phyloP scores from a whole-genome alignment of 148 eudicot genomes.

The Euryodendron excelsum region DNA sequence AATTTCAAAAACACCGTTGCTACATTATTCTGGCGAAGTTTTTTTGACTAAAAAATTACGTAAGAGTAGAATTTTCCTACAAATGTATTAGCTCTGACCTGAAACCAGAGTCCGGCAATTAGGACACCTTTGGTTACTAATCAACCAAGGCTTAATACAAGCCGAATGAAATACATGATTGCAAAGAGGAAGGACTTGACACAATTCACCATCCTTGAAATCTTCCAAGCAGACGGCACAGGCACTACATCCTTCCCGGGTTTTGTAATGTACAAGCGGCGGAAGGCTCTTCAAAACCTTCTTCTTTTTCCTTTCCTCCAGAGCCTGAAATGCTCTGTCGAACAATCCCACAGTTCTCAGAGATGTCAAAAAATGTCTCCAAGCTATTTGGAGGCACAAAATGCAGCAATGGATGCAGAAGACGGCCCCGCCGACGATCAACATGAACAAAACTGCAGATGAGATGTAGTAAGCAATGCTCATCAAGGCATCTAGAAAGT shows the following conservation, averaged over 20 bases:
- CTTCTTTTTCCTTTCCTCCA: constrained; percentile 8
- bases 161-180: constrained; percentile 29
- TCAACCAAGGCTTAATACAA: constrained; percentile 34
- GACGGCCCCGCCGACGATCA: background rate
- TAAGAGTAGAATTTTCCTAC: too few relatives aligned
- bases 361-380: background rate
- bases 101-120: constrained; percentile 27
- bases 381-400: background rate
- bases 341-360: background rate
- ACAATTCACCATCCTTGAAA: constrained; percentile 28
- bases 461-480: background rate
- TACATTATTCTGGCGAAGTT: too few relatives aligned
- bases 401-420: background rate
- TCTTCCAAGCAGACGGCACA: constrained; percentile 42
- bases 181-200: constrained; percentile 33
- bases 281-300: background rate
- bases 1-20: too few relatives aligned
- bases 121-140: constrained; percentile 28
- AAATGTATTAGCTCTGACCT: too few relatives aligned
- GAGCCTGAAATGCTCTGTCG: background rate
- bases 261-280: background rate
- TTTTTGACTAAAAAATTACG: too few relatives aligned
- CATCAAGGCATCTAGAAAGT: background rate
- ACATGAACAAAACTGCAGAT: background rate
- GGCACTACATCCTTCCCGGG: background rate